Evolutionary conservation across 2,329 filamentous ascomycete species (phyloP).

Genomic region (Pseudogymnoascus sp.): DNA sequence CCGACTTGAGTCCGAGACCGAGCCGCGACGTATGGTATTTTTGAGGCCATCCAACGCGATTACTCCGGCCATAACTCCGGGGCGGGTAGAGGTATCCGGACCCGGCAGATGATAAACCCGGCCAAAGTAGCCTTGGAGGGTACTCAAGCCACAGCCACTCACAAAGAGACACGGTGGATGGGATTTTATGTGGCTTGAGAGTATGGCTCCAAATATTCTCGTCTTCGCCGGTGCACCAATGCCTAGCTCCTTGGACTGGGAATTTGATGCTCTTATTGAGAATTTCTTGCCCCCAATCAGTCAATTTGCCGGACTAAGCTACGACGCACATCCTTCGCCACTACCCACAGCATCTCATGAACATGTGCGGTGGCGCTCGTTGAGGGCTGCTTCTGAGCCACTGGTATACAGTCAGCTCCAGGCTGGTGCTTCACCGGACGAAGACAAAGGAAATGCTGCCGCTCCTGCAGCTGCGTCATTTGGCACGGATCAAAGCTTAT

Average conservation of each 20-base stretch:
- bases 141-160: not conserved
- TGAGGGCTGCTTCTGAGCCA: conserved; percentile 40
- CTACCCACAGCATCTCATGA: conserved; percentile 14
- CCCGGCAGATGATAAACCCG: not conserved
- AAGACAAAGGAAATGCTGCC: conserved; percentile 32
- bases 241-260: conserved; percentile 48
- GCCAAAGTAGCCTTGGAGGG: not conserved
- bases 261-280: conserved; percentile 43
- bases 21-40: not conserved
- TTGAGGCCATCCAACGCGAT: not conserved
- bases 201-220: conserved; percentile 32
- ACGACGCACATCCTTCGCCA: conserved; percentile 15
- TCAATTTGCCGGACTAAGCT: conserved; percentile 32
- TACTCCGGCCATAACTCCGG: conserved; percentile 3
- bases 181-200: not conserved
- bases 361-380: conserved; percentile 46
- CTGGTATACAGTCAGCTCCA: conserved; percentile 45
- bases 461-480: conserved; percentile 43
- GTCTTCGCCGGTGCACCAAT: conserved; percentile 59
- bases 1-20: conserved; percentile 4
- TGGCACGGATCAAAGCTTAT: conserved; percentile 13
- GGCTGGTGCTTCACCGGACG: conserved; percentile 34
- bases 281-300: conserved; percentile 39
- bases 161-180: not conserved
- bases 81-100: too few relatives aligned